Conservation (phyloP, 2,329 filamentous ascomycete genomes). For the Pseudocercospora crystallina region DNA sequence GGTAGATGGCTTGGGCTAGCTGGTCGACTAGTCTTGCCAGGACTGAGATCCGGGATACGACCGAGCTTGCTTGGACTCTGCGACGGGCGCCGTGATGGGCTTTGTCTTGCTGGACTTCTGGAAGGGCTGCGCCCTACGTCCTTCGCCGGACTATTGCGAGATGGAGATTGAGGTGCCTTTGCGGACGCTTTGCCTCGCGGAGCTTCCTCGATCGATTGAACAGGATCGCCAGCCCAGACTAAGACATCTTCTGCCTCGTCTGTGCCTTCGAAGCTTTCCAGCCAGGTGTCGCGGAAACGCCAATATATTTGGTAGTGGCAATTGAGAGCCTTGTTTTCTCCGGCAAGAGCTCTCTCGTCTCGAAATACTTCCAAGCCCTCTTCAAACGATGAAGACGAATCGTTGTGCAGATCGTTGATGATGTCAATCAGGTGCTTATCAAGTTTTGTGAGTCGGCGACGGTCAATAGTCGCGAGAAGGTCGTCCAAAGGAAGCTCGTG, state of each 20-base stretch:
- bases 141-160: no score
- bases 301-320: conserved; percentile 18
- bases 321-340: not conserved
- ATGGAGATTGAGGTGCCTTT: no score
- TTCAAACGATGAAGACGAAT: not conserved
- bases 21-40: no score
- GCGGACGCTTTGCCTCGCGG: not conserved
- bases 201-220: not conserved
- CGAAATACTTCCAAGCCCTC: not conserved
- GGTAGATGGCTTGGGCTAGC: no score
- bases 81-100: not conserved
- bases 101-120: not conserved
- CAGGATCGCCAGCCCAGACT: not conserved
- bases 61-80: no score
- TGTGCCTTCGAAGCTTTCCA: not conserved
- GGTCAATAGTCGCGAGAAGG: conserved; percentile 12
- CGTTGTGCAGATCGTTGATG: conserved; percentile 1
- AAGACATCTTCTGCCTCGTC: not conserved
- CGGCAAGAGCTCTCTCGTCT: not conserved
- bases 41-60: no score
- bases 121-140: no score
- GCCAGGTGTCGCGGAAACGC: conserved; percentile 7
- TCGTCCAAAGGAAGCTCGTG: conserved; percentile 4
- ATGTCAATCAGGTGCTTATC: conserved; percentile 10
- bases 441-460: conserved; percentile 3